Evolutionary conservation across 208 protist genomes (phyloP).

Genomic region (Leishmania mexicana): DNA sequence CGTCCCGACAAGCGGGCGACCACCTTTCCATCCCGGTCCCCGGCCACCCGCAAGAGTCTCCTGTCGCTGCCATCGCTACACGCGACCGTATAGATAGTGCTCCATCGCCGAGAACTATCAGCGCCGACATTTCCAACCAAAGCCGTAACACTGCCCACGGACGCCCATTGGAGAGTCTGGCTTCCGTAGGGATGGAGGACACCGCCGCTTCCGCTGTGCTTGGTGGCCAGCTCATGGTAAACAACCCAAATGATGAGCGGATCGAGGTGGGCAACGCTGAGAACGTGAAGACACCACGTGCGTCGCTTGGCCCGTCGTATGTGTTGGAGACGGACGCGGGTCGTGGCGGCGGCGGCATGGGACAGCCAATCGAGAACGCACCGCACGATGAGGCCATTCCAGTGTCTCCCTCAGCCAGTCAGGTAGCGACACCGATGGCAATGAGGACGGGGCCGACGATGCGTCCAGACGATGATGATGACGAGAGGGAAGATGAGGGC

Average conservation of each 20-base stretch:
- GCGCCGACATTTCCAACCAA: neutral
- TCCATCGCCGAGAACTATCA: conserved; percentile 4
- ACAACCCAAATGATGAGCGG: conserved; percentile 91
- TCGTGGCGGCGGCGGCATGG: conserved; percentile 14
- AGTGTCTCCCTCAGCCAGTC: conserved; percentile 27
- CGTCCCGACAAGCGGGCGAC: neutral
- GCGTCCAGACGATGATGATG: conserved; percentile 29
- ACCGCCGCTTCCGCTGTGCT: conserved; percentile 9
- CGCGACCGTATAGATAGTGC: neutral
- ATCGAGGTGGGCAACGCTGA: conserved; percentile 66
- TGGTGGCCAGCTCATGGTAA: conserved; percentile 53
- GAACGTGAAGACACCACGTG: conserved; percentile 57
- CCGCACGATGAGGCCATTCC: conserved; percentile 73
- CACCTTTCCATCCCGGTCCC: conserved; percentile 24
- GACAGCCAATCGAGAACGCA: conserved; percentile 51
- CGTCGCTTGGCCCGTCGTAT: conserved; percentile 11
- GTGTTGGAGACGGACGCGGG: conserved; percentile 13
- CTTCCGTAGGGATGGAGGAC: conserved; percentile 2
- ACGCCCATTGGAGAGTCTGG: conserved; percentile 7
- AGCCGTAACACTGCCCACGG: neutral
- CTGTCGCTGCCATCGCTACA: neutral
- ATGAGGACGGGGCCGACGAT: conserved; percentile 15
- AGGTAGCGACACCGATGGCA: conserved; percentile 33
- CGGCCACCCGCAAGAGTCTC: neutral
- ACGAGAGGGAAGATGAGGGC: conserved; percentile 33